phyloP scores from a whole-genome alignment of 805 yeast genomes.

The Diddensiella caesifluorescens region DNA sequence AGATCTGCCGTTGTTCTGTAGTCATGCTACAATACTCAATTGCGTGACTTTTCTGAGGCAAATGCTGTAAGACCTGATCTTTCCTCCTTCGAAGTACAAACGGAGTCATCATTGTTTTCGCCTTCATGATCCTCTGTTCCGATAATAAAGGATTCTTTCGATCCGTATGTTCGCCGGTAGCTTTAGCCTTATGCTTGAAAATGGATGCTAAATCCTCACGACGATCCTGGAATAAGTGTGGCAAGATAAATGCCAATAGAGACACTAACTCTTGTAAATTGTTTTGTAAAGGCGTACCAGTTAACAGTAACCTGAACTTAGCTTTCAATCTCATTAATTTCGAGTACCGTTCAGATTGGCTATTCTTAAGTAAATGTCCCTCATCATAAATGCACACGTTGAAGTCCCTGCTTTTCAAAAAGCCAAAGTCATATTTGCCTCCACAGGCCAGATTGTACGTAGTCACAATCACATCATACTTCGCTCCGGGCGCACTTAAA shows the following conservation, averaged over 20 bases:
- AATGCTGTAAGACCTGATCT: conserved; percentile 82
- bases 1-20: conserved; percentile 50
- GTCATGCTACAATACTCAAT: conserved; percentile 63
- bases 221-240: conserved; percentile 71
- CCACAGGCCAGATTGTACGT: conserved; percentile 92
- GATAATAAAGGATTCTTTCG: conserved; percentile 65
- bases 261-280: conserved; percentile 88
- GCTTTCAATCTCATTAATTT: conserved; percentile 83
- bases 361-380: conserved; percentile 94
- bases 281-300: conserved; percentile 97
- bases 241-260: conserved; percentile 83
- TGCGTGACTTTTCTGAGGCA: conserved; percentile 69
- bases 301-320: conserved; percentile 75
- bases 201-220: conserved; percentile 75
- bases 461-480: conserved; percentile 86
- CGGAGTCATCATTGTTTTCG: conserved; percentile 98
- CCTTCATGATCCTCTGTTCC: conserved; percentile 85
- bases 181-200: conserved; percentile 81
- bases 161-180: conserved; percentile 39
- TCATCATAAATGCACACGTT: conserved; percentile 93
- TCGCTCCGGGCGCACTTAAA: conserved; percentile 45
- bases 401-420: conserved; percentile 67
- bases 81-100: conserved; percentile 89
- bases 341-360: conserved; percentile 76
- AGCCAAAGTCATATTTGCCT: conserved; percentile 71